A percentile compares a stretch with the other conserved stretches of the same genome.
Conservation (phyloP, 2,329 filamentous ascomycete species). For the Cordyceps cateniannulata region DNA sequence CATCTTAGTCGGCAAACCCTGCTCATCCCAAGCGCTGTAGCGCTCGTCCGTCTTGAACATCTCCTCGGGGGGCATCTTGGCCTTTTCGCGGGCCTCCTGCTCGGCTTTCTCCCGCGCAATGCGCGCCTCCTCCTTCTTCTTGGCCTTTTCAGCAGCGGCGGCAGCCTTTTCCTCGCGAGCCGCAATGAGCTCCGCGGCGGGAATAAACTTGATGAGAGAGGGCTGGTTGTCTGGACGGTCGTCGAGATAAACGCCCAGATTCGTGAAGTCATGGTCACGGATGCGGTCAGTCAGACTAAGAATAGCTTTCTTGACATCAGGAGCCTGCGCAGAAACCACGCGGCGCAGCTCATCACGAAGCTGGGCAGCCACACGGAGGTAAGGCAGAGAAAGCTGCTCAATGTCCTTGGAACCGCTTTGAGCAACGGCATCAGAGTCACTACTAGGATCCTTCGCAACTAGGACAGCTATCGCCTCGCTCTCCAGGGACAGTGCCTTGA, state of each 20-base stretch:
- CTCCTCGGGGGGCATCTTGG: constrained; percentile 46
- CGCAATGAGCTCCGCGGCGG: constrained; percentile 49
- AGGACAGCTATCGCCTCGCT: constrained; percentile 38
- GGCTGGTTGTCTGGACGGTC: constrained; percentile 62
- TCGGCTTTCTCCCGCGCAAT: constrained; percentile 44
- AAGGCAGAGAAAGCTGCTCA: constrained; percentile 48
- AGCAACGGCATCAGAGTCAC: constrained; percentile 41
- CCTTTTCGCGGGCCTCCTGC: constrained; percentile 50
- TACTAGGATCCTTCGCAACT: constrained; percentile 35
- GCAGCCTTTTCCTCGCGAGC: constrained; percentile 54
- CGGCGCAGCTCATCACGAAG: constrained; percentile 57
- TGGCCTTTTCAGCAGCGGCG: constrained; percentile 53
- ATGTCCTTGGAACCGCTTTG: constrained; percentile 42
- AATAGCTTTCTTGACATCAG: constrained; percentile 60
- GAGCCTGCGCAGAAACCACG: constrained; percentile 39
- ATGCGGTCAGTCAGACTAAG: constrained; percentile 73
- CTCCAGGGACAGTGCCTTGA: constrained; percentile 41
- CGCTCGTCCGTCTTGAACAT: constrained; percentile 51
- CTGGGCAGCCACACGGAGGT: constrained; percentile 46
- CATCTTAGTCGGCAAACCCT: constrained; percentile 73
- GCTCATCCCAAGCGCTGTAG: constrained; percentile 74
- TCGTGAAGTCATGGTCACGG: constrained; percentile 73
- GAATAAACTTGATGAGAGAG: constrained; percentile 65
- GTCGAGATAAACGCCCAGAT: constrained; percentile 81
- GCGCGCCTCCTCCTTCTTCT: constrained; percentile 49